A percentile compares a stretch with the other conserved stretches of the same genome.
These are phyloP conservation scores for Globisporangium camurandrum DNA, from an alignment of 352 stramenopile species.

Conservation along the genomic window DNA sequence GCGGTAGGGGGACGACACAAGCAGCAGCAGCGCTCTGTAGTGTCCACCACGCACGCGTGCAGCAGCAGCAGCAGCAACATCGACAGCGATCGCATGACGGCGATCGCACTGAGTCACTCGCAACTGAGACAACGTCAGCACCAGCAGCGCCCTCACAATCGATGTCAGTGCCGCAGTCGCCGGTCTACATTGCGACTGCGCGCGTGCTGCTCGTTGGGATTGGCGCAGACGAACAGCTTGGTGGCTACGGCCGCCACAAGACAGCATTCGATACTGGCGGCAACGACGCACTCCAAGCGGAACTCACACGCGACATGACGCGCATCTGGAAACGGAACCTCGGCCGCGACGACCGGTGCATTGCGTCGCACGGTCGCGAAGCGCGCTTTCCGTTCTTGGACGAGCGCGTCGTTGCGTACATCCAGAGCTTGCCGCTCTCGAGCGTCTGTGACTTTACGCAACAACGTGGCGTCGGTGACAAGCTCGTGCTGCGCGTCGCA, in stretches of 20 bases:
- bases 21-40: slow-evolving; percentile 10
- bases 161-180: slow-evolving; percentile 15
- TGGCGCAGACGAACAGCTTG: slow-evolving; percentile 95
- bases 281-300: slow-evolving; percentile 45
- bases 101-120: not conserved
- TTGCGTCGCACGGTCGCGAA: slow-evolving; percentile 89
- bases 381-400: slow-evolving; percentile 94
- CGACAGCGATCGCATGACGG: no score
- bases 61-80: not conserved
- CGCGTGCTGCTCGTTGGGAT: slow-evolving; percentile 89
- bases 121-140: not conserved
- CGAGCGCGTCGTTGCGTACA: slow-evolving; percentile 80
- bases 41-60: slow-evolving; percentile 21
- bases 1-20: no score
- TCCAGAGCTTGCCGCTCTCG: slow-evolving; percentile 57
- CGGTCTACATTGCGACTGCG: slow-evolving; percentile 30
- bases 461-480: slow-evolving; percentile 84
- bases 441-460: slow-evolving; percentile 76
- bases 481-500: slow-evolving; percentile 84
- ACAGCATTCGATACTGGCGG: slow-evolving; percentile 71
- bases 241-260: slow-evolving; percentile 91
- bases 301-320: slow-evolving; percentile 85
- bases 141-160: not conserved
- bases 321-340: slow-evolving; percentile 95
- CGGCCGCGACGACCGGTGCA: slow-evolving; percentile 92